phyloP scores from a whole-genome alignment of 2,329 filamentous ascomycete species.

The Paracorniculantispora psalliotae region DNA sequence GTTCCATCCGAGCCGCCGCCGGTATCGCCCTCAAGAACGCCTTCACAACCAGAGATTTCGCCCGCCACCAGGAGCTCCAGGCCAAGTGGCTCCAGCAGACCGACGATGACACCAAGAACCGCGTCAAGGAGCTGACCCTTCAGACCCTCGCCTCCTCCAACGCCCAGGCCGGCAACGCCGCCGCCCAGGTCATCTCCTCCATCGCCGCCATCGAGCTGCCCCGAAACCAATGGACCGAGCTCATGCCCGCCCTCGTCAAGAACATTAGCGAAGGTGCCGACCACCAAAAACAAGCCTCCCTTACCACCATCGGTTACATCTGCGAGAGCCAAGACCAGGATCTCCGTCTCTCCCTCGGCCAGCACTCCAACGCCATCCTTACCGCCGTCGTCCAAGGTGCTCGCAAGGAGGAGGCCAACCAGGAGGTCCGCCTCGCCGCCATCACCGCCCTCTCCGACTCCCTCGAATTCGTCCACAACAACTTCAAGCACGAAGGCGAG shows the following conservation, averaged over 20 bases:
- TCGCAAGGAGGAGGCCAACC: slow-evolving; percentile 89
- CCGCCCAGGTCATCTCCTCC: slow-evolving; percentile 91
- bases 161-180: slow-evolving; percentile 76
- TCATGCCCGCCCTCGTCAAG: slow-evolving; percentile 84
- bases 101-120: slow-evolving; percentile 73
- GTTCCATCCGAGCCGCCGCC: slow-evolving; percentile 85
- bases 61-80: slow-evolving; percentile 84
- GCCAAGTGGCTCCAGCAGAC: slow-evolving; percentile 86
- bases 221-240: slow-evolving; percentile 84
- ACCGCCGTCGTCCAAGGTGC: slow-evolving; percentile 97
- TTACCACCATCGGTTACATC: slow-evolving; percentile 96
- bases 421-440: slow-evolving; percentile 85
- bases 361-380: slow-evolving; percentile 94
- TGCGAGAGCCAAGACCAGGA: slow-evolving; percentile 93
- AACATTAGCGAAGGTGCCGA: slow-evolving; percentile 84
- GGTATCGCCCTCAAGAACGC: slow-evolving; percentile 98
- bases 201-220: slow-evolving; percentile 94
- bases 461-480: slow-evolving; percentile 93
- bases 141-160: slow-evolving; percentile 79
- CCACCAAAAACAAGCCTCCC: slow-evolving; percentile 87
- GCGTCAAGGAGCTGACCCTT: slow-evolving; percentile 86
- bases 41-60: slow-evolving; percentile 87
- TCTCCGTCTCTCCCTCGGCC: slow-evolving; percentile 70
- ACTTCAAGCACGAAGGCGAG: slow-evolving; percentile 98
- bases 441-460: slow-evolving; percentile 94